Base-by-base conservation (phyloP, 257 asterid species). In the Solanum pimpinellifolium region DNA sequence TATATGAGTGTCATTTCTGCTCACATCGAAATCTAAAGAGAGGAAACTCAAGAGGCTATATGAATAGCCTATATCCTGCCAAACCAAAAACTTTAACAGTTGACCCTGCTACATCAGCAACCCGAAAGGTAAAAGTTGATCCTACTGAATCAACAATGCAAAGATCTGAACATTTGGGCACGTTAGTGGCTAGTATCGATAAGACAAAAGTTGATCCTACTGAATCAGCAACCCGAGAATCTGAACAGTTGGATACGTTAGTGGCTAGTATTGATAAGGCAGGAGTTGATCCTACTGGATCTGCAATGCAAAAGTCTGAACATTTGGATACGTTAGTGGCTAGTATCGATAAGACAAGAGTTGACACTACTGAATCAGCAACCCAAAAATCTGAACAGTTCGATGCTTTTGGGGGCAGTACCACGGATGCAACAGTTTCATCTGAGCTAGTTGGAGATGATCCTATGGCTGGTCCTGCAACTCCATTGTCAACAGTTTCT, bases 21-120 rank as follows among this genome's bases (percentile, higher is more conserved):
- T 92, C 91, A 35, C 97, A 95, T 89, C 90, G 25, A 11, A 95
- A 94, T 86, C 15, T 87, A 56, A 91, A 90, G 95, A 91, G 95
- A 89, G 98, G 99, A 88, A 92, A 98, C 11, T 90, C 96, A 2
- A 92, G 90, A 80, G 93, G 93, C 88, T 89, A 93, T n/a, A 27
- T 95, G 87, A 93, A 93, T 87, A 89, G 87, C 35, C 87, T 94
- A 80, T 90, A 88, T 77, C 93, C 94, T 11, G 92, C 87, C 39
- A 93, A 91, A 90, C 93, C 88, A 88, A 88, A 82, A 56, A 84
- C 75, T 29, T 16, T 52, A 83, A 89, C 82, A 88, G 62, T 80
- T 33, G 78, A 89, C 44, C 87, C 81, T 85, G 46, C 87, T 41
- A 70, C 80, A 44, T 83, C 84, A 47, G 86, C 83, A 74, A 78